Evolutionary conservation across 169 alveolate genomes (phyloP).

Genomic region (Pseudocohnilembus persalinus): DNA sequence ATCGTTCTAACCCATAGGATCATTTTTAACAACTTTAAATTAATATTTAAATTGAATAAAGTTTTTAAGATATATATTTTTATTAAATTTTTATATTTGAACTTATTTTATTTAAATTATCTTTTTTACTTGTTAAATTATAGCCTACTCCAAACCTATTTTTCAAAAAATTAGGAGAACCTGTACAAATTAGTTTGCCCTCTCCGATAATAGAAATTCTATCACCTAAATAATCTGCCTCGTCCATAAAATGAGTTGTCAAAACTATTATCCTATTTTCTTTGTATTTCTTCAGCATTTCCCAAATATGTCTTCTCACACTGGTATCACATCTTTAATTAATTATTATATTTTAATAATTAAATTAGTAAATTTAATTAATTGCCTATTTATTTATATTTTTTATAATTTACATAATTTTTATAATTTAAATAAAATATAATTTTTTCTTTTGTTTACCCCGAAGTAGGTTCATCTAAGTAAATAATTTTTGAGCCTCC

Average conservation of each 20-base stretch:
- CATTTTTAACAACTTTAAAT: slow-evolving; percentile 60
- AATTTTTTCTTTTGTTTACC: no score
- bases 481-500: slow-evolving; percentile 70
- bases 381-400: no score
- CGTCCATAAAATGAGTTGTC: slow-evolving; percentile 79
- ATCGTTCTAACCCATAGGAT: slow-evolving; percentile 63
- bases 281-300: slow-evolving; percentile 68
- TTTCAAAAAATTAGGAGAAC: slow-evolving; percentile 75
- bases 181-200: slow-evolving; percentile 62
- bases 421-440: no score
- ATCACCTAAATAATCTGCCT: slow-evolving; percentile 75
- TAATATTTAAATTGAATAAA: background rate
- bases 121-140: slow-evolving; percentile 45
- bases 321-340: slow-evolving; percentile 84
- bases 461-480: slow-evolving; percentile 81
- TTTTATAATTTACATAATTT: no score
- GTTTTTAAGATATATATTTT: slow-evolving; percentile 63
- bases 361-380: no score
- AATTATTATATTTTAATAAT: no score
- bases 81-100: slow-evolving; percentile 41
- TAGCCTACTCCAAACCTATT: slow-evolving; percentile 80
- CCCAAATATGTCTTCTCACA: slow-evolving; percentile 84
- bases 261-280: slow-evolving; percentile 51
- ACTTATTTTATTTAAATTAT: no score
- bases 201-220: slow-evolving; percentile 74